Conservation (phyloP, 345 rosid genomes). For the Tarenaya hassleriana region DNA sequence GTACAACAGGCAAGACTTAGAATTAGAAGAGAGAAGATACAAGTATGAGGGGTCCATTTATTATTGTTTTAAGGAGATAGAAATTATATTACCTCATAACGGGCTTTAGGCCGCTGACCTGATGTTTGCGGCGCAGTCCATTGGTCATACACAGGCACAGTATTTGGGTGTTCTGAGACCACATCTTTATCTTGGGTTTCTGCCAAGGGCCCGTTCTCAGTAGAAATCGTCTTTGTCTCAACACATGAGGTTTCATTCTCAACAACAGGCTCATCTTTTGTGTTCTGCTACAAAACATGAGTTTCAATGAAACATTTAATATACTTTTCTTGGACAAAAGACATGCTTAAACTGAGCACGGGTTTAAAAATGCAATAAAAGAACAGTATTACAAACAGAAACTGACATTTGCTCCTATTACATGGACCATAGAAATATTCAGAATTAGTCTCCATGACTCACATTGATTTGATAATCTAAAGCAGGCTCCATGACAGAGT, state of each 20-base stretch:
- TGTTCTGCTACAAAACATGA: slow-evolving; percentile 42
- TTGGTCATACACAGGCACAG: slow-evolving; percentile 77
- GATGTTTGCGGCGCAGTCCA: slow-evolving; percentile 78
- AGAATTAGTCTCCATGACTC: slow-evolving; percentile 29
- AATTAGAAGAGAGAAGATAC: slow-evolving; percentile 15
- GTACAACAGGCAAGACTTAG: slow-evolving; percentile 22
- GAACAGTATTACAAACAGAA: no score
- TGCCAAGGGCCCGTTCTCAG: slow-evolving; percentile 54
- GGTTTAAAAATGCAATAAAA: no score
- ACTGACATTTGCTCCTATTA: no score
- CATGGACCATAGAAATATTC: no score
- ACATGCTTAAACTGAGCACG: no score
- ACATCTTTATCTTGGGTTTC: slow-evolving; percentile 90
- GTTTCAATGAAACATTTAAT: slow-evolving; percentile 11
- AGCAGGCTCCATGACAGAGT: slow-evolving; percentile 53
- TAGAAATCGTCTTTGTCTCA: slow-evolving; percentile 61
- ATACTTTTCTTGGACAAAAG: slow-evolving; percentile 18
- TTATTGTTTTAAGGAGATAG: slow-evolving; percentile 19
- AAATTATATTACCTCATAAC: slow-evolving; percentile 68
- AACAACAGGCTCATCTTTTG: slow-evolving; percentile 43
- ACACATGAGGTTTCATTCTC: slow-evolving; percentile 59
- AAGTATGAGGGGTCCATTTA: slow-evolving; percentile 20
- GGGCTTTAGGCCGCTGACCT: slow-evolving; percentile 82
- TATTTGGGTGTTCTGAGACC: slow-evolving; percentile 74
- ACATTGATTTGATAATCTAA: slow-evolving; percentile 68